Base-by-base conservation (phyloP, 371 early-diverging fungal species). In the Mortierella sp. region DNA sequence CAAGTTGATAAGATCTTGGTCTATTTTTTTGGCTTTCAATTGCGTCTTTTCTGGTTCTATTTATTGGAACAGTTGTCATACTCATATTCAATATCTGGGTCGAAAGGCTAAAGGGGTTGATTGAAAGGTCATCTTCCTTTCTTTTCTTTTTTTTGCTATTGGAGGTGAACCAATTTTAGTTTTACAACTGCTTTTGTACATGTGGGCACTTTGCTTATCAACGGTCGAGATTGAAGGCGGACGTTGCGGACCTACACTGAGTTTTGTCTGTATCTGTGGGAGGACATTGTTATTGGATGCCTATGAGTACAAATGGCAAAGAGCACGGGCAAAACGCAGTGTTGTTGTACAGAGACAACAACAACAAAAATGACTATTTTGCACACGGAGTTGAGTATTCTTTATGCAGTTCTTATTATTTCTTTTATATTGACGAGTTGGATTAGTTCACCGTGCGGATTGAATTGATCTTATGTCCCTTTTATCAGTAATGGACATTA, bases 1-100 rank as follows among this genome's bases (percentile, higher is more conserved):
- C 58, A 83, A 79, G 65, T 19, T 58, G 84, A 84, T 80, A 80
- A 77, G 84, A 84, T 80, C 78, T 78, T 26, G 55, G 34, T 26
- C n/a, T 42, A 14, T 31, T 60, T 31, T 14, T 65, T 65, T 24
- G 55, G n/a, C 65, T 34, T 34, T 65, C 44, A 7, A 65, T 68
- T 68, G 68, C 68, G 68, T 68, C 68, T 68, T 68, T 68, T 68
- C 42, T 68, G 16, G 11, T 68, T 68, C 34, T 68, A 68, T 68
- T 68, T 68, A 68, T 68, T 68, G 42, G 68, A 24, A 68, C 24
- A 68, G 11, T 68, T 42, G 11, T 34, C 42, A 31, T 60, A 28
- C 26, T 63, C 63, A 63, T 63, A 14, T 34, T 4, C 63, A 8
- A 8, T 34, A 63, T 14, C 8, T 31, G 34, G 14, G 34, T 63